Evolutionary conservation across 208 protist genomes (phyloP).

Genomic region (Leishmania tropica): DNA sequence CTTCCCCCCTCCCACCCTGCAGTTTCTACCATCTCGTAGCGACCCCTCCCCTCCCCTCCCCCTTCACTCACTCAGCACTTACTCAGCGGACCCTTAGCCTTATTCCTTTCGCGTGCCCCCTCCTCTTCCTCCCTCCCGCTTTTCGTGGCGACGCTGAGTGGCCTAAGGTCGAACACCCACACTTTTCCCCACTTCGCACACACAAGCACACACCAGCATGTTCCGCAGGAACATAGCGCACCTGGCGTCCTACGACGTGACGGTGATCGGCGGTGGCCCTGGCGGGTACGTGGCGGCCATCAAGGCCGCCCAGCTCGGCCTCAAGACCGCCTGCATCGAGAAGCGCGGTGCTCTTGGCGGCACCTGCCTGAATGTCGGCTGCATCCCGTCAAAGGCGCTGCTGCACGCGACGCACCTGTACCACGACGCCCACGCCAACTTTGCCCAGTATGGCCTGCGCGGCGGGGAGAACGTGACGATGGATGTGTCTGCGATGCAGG

Average conservation of each 20-base stretch:
- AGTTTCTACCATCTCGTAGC: background rate
- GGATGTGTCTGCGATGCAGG: conserved; percentile 96
- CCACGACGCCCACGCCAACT: conserved; percentile 95
- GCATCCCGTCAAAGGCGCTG: conserved; percentile 99
- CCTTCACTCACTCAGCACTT: too few species aligned
- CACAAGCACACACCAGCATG: conserved; percentile 51
- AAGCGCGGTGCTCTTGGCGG: conserved; percentile 97
- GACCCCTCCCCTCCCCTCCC: background rate
- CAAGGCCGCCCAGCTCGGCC: conserved; percentile 99
- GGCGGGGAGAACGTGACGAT: conserved; percentile 89
- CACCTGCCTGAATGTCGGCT: conserved; percentile 99
- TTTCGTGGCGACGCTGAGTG: background rate
- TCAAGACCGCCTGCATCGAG: conserved; percentile 99
- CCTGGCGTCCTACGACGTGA: conserved; percentile 94
- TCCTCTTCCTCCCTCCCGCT: background rate
- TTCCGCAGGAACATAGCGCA: conserved; percentile 52
- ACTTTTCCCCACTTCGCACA: background rate
- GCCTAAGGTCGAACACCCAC: background rate
- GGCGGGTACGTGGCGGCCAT: conserved; percentile 99
- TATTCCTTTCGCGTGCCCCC: background rate
- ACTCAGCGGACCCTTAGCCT: background rate
- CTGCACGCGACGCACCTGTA: conserved; percentile 99
- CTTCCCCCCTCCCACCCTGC: background rate
- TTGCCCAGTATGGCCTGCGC: conserved; percentile 91
- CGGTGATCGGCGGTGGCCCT: conserved; percentile 99